Evolutionary conservation across 2,329 filamentous ascomycete species (phyloP), one percentile per base, ranked within the genome.

Genomic region (Cryphonectria carpinicola): DNA sequence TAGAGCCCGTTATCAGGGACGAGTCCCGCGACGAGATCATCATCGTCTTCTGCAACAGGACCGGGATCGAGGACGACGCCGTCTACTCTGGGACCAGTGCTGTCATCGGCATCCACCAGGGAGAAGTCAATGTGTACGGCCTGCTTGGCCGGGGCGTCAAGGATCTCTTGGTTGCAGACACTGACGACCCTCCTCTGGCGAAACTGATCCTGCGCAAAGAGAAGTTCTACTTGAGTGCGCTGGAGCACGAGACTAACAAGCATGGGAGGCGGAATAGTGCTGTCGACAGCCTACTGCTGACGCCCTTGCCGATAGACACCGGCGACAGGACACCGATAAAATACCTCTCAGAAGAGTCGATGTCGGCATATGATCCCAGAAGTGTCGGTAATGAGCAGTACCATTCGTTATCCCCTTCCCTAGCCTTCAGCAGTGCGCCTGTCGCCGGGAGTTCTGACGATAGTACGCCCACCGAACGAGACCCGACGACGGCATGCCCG

Each of bases 31-130:
- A 84, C 8, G 87, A 90, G 65, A 83, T 88, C 39, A 85, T 89
- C 52, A 81, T 92, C 1, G 83, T 92, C 1, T 83, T 91, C 75
- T 87, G 87, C 49, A 92, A 92, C 79, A 84, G 90, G 28, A 85
- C 84, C 71, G 90, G 90, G 0, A 82, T 82, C 32, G 90, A 92
- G 75, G 85, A 83, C 43, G 83, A 86, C 3, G 39, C 85, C 11
- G 84, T 87, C 17, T 92, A 90, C 80, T 88, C 90, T 5, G 90
- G 90, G 1, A 91, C 87, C 25, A 90, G 87, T 73, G 85, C 86
- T 17, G 87, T 92, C 0, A 80, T 92, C 68, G 86, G 86, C 37
- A 86, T 92, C 65, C 82, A 87, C 61, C 78, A 81, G 49, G 89
- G 88, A 0, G 84, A 85, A 65, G 87, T 91, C 7, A 87, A 81